Base-by-base conservation (phyloP, 495 filamentous ascomycete genomes). In the Terfezia boudieri region DNA sequence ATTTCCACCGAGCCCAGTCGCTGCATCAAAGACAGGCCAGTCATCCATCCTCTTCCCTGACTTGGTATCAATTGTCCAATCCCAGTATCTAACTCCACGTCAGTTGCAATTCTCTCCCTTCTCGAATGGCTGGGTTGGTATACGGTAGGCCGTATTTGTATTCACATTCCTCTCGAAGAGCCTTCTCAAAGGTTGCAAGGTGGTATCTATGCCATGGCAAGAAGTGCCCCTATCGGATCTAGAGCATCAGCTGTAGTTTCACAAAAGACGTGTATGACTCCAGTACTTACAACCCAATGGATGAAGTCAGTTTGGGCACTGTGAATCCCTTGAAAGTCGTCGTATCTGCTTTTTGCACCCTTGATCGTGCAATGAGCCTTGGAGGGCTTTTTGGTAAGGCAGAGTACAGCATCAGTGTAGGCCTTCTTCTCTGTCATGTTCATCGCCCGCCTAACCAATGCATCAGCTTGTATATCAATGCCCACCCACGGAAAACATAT, bases 181-280 rank as follows among this genome's bases (percentile, higher is more conserved):
- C 77, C 60, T 78, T 71, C 63, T 86, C 83, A 62, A 77, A 85
- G 8, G 67, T 67, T 55, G 67, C 74, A 41, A 74, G 68, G 61
- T 77, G 86, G 65, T 80, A 81, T 16, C 82, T 71, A 61, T 87
- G 83, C 79, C 81, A 86, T 1, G 74, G 66, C 36, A 83, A 67
- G 66, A 87, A 83, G 55, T 73, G 76, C 17, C 78, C 80, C 41
- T 46, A 46, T 14, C 4, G 17, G 41, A 4, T 32, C 26, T 4
- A 32, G 26, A 32, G 26, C 0, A 7, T 32, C 26, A 32, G 26
- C 26, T 32, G 26, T 7, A 32, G 1, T 32, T 32, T 32, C 26
- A 32, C 26, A 32, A 32, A 26, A 32, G 26, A 32, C 74, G 66
- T 70, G 26, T 36, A 9, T 41, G 10, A 49, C 5, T 14, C 49